Evolutionary conservation across 176 grass and related monocot species (phyloP), one percentile per base, ranked within the genome.

Genomic region (Musa troglodytarum): DNA sequence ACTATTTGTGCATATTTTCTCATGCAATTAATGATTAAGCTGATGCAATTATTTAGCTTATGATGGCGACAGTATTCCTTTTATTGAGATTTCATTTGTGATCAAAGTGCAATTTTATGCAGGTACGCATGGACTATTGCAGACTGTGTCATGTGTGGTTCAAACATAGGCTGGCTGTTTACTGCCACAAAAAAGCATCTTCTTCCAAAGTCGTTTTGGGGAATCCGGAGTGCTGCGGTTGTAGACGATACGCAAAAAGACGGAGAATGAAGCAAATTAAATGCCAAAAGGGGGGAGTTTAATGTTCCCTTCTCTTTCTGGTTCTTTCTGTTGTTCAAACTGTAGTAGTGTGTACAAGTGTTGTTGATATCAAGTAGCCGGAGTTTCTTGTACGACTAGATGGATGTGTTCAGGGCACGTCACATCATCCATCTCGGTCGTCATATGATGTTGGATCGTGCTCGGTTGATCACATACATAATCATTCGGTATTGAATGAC

Each of bases 151-250:
- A 56, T 73, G 54, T 98, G 90, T 22, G 78, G 83, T 75, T 79
- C 83, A 28, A 85, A 93, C 63, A 84, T 98, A 58, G 90, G 94
- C 26, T 98, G 94, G 94, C 69, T 73, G 25, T 98, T 97, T 81
- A 90, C 77, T n/a, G 78, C 78, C 1, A 77, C 78, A 28, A 87
- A 80, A 56, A 97, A 61, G 78, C 87, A 87, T 76, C 50, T 93
- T 29, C 80, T 89, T 63, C 94, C 90, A 0, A 90, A 85, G 82
- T 97, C 94, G 56, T 97, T 97, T 78, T 97, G 94, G 88, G 90
- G 82, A n/a, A 76, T 97, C 54, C 89, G 94, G 26, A 89, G 69
- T 20, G 87, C 90, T 25, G 79, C 88, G 52, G 78, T 93, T 43
- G 83, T 80, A 62, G 90, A 91, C 20, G 90, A 88, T 70, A 93